Evolutionary conservation across 352 stramenopile species (phyloP).

Genomic region (Pythium dissimile): DNA sequence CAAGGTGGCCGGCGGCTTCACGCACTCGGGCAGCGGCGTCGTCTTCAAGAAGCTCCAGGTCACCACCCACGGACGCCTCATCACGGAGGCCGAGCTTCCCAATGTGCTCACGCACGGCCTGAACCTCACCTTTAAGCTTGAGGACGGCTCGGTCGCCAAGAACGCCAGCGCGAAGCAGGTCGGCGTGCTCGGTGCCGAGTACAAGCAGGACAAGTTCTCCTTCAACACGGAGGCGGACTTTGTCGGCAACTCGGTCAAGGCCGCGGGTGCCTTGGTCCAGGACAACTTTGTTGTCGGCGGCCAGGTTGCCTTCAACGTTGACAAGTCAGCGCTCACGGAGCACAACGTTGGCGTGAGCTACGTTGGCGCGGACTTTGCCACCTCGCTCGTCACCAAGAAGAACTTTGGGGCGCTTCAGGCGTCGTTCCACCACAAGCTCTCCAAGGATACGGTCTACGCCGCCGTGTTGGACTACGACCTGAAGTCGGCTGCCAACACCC

Average conservation of each 20-base stretch:
- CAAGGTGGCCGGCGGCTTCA: conserved; percentile 79
- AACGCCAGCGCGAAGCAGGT: conserved; percentile 68
- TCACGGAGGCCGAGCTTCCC: conserved; percentile 73
- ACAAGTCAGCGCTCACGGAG: conserved; percentile 76
- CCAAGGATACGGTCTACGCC: conserved; percentile 70
- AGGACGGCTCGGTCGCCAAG: conserved; percentile 78
- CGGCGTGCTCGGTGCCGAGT: conserved; percentile 73
- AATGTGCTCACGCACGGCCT: conserved; percentile 75
- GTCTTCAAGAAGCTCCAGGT: conserved; percentile 88
- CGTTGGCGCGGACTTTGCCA: conserved; percentile 64
- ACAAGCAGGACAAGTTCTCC: conserved; percentile 71
- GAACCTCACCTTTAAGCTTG: conserved; percentile 82
- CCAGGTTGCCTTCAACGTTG: conserved; percentile 74
- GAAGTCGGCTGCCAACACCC: conserved; percentile 75
- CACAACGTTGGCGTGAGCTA: conserved; percentile 77
- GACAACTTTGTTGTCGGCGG: conserved; percentile 65
- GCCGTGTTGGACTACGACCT: conserved; percentile 82
- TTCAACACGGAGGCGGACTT: conserved; percentile 77
- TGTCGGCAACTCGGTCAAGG: conserved; percentile 64
- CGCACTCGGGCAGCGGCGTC: conserved; percentile 54
- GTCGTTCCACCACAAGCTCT: conserved; percentile 83
- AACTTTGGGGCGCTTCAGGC: conserved; percentile 74
- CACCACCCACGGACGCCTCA: conserved; percentile 70
- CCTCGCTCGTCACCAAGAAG: conserved; percentile 76
- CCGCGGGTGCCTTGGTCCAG: conserved; percentile 47